phyloP scores from a whole-genome alignment of 2,329 filamentous ascomycete species.

The Apiospora malaysiana region DNA sequence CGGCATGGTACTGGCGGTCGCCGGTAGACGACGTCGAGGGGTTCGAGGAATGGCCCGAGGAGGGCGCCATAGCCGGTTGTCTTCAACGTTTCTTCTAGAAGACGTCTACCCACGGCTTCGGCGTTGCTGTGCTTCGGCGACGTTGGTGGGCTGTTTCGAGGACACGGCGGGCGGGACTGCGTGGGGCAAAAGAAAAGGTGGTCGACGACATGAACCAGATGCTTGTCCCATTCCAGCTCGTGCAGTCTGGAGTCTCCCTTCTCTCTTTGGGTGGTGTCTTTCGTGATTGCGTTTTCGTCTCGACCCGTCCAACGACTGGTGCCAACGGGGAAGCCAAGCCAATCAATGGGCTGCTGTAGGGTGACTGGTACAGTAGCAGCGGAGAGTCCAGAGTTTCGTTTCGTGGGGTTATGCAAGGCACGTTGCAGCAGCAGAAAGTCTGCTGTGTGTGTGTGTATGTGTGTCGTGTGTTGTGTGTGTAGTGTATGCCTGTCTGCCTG shows the following conservation, averaged over 20 bases:
- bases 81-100: constrained; percentile 19
- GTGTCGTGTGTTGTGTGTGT: background rate
- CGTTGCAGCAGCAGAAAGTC: constrained; percentile 18
- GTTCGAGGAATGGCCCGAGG: constrained; percentile 37
- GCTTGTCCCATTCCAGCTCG: constrained; percentile 7
- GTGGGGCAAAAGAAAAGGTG: constrained; percentile 10
- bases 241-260: background rate
- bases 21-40: constrained; percentile 37
- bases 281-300: constrained; percentile 7
- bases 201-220: constrained; percentile 11
- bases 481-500: background rate
- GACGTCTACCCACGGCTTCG: constrained; percentile 20
- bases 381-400: constrained; percentile 7
- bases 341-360: background rate
- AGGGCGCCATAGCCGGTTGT: constrained; percentile 45
- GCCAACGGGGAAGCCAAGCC: constrained; percentile 10
- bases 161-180: constrained; percentile 8
- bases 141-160: constrained; percentile 12
- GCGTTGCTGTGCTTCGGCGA: background rate
- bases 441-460: background rate
- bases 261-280: background rate
- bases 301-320: constrained; percentile 2
- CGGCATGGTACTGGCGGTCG: constrained; percentile 47
- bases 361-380: constrained; percentile 1
- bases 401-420: constrained; percentile 17